Evolutionary conservation across 345 rosid genomes (phyloP).

Genomic region (Dipteronia dyeriana): DNA sequence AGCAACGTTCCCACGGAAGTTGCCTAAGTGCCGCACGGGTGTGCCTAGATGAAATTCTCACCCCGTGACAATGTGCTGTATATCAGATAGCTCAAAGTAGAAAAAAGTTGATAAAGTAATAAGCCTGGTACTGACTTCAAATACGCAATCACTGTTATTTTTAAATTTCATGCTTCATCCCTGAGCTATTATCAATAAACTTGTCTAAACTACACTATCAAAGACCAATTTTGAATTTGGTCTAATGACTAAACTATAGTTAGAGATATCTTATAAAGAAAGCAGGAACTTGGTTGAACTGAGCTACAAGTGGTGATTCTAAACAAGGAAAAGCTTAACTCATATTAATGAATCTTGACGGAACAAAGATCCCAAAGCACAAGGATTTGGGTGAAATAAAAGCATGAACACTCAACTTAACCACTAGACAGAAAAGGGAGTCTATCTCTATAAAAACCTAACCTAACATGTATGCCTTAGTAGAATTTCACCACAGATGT

Average conservation of each 20-base stretch:
- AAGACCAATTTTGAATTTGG: not conserved
- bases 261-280: not conserved
- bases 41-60: no score
- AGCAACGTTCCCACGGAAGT: no score
- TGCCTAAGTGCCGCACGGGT: no score
- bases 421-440: not conserved
- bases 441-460: not conserved
- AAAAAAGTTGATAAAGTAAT: not conserved
- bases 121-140: not conserved
- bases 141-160: not conserved
- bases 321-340: not conserved
- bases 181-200: not conserved
- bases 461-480: not conserved
- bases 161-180: not conserved
- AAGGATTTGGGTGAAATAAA: not conserved
- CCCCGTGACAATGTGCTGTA: no score
- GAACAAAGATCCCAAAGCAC: not conserved
- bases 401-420: not conserved
- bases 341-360: not conserved
- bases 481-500: not conserved
- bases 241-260: not conserved
- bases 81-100: not conserved
- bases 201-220: not conserved
- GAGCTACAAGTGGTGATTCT: not conserved
- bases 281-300: not conserved